phyloP scores from a whole-genome alignment of 306 rosid genomes.

The Pyrus bretschneideri region DNA sequence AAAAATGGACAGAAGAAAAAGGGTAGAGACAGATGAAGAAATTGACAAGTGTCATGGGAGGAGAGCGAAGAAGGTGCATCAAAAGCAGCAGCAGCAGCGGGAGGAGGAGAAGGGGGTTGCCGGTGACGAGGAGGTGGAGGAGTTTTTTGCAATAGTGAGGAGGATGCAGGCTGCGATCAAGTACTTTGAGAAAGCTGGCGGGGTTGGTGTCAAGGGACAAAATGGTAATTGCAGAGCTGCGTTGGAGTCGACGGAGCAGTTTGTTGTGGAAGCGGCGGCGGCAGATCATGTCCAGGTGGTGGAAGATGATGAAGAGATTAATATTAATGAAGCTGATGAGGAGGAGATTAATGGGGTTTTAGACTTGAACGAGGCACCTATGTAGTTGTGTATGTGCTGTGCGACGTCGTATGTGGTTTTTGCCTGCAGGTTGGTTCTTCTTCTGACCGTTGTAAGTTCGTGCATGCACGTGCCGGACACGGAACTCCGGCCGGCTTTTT shows the following conservation, averaged over 20 bases:
- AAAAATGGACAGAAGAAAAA: conserved; percentile 10
- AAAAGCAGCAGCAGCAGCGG: not conserved
- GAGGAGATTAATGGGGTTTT: not conserved
- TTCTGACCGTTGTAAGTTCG: not conserved
- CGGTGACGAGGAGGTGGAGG: conserved; percentile 51
- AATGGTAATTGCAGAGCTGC: conserved; percentile 11
- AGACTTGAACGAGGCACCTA: conserved; percentile 47
- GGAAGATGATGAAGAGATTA: not conserved
- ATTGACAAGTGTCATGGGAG: conserved; percentile 7
- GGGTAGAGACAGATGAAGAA: conserved; percentile 23
- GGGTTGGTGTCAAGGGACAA: conserved; percentile 19
- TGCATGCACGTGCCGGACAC: not conserved
- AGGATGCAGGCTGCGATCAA: conserved; percentile 64
- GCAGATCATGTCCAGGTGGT: not conserved
- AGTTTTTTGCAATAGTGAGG: conserved; percentile 59
- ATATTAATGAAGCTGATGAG: not conserved
- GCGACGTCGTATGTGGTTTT: not conserved
- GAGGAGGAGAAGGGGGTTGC: not conserved
- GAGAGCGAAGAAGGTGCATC: conserved; percentile 6
- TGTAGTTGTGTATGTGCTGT: not conserved
- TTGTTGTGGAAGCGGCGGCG: not conserved
- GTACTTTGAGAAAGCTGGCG: conserved; percentile 43
- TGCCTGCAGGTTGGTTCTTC: not conserved
- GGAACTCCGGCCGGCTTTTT: not conserved
- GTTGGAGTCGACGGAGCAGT: not conserved